These are phyloP conservation scores for Elsinoe perseae DNA, from an alignment of 2,329 filamentous ascomycete species.

Conservation along the genomic window DNA sequence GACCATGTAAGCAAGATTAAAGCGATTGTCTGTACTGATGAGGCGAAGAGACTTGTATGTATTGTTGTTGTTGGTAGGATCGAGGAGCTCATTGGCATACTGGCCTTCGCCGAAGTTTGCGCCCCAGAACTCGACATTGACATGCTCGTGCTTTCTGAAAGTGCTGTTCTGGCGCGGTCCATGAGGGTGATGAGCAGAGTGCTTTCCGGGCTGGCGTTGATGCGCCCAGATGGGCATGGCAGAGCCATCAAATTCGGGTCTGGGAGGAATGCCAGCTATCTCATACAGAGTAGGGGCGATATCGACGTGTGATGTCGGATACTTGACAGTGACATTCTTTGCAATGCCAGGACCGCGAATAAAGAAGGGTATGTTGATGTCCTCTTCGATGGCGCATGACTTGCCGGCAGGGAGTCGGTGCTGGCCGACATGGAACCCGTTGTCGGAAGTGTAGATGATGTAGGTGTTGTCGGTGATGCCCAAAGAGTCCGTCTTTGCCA, in stretches of 20 bases:
- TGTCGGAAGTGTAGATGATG: slow-evolving; percentile 55
- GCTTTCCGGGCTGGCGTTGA: background rate
- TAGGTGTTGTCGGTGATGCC: slow-evolving; percentile 42
- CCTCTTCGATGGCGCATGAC: slow-evolving; percentile 51
- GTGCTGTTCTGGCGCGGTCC: slow-evolving; percentile 20
- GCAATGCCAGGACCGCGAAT: slow-evolving; percentile 52
- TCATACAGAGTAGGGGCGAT: slow-evolving; percentile 54
- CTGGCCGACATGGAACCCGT: slow-evolving; percentile 54
- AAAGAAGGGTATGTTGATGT: slow-evolving; percentile 53
- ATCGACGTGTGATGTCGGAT: slow-evolving; percentile 56
- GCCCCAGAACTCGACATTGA: slow-evolving; percentile 38
- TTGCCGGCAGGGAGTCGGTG: slow-evolving; percentile 53
- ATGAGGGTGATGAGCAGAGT: background rate
- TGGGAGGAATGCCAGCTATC: slow-evolving; percentile 31
- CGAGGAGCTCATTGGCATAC: slow-evolving; percentile 23
- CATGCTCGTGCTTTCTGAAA: slow-evolving; percentile 39
- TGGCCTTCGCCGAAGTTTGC: slow-evolving; percentile 29
- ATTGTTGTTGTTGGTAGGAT: slow-evolving; percentile 19
- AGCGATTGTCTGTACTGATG: slow-evolving; percentile 28
- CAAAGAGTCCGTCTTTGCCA: slow-evolving; percentile 36
- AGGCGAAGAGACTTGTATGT: slow-evolving; percentile 29
- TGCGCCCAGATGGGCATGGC: slow-evolving; percentile 38
- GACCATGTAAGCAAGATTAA: slow-evolving; percentile 58
- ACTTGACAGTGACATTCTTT: slow-evolving; percentile 33
- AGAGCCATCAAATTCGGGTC: slow-evolving; percentile 50